Percentiles rank a stretch among this genome's conserved stretches.
These are phyloP conservation scores for Trichoderma aggressivum DNA, from an alignment of 2,329 filamentous ascomycete species.

Conservation along the genomic window DNA sequence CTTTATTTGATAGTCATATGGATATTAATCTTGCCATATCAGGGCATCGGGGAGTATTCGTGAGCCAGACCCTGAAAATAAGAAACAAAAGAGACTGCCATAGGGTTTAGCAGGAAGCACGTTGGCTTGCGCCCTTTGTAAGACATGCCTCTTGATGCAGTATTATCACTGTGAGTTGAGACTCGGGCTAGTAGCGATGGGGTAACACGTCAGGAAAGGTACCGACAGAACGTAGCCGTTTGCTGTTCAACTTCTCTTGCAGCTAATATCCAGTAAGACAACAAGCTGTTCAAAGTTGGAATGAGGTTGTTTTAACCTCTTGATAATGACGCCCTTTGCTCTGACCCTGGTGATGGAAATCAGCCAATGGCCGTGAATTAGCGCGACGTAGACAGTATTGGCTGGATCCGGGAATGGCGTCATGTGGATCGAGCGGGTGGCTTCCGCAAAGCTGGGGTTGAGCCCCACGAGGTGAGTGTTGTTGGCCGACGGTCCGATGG, in stretches of 20 bases:
- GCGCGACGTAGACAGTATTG: neutral
- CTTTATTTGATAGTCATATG: neutral
- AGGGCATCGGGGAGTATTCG: neutral
- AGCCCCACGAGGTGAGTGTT: neutral
- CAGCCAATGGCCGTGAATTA: neutral
- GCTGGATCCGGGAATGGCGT: neutral
- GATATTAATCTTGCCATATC: neutral
- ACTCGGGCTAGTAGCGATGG: neutral
- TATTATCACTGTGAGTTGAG: too few relatives aligned
- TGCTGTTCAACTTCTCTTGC: neutral
- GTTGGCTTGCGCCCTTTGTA: neutral
- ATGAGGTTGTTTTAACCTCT: neutral
- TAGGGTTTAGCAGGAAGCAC: rapidly evolving
- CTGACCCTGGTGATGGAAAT: neutral
- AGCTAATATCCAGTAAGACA: neutral
- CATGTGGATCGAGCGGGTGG: neutral
- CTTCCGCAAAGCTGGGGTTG: neutral
- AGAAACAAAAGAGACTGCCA: neutral
- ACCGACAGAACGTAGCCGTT: neutral
- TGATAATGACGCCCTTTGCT: neutral
- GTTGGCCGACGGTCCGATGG: neutral
- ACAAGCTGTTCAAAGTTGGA: neutral
- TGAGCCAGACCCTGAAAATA: neutral
- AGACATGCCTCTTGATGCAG: neutral
- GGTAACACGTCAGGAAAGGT: neutral